Evolutionary conservation across 345 rosid genomes (phyloP).

Genomic region (Lenwebbia sp.): DNA sequence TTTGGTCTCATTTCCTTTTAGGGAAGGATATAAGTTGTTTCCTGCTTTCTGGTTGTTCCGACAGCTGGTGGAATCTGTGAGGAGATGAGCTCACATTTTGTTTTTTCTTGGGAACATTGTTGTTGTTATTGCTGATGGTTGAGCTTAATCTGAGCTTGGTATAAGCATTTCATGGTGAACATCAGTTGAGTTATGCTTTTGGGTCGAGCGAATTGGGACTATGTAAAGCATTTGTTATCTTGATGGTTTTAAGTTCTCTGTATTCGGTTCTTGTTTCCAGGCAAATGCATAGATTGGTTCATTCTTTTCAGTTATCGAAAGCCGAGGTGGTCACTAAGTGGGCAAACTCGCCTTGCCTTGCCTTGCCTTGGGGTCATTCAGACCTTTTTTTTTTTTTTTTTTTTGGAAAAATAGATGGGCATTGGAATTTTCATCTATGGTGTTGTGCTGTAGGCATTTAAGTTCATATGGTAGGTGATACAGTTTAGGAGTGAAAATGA

Average conservation of each 20-base stretch:
- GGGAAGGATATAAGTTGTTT: background rate
- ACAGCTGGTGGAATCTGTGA: constrained; percentile 1
- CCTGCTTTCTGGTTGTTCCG: background rate
- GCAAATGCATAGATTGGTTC: background rate
- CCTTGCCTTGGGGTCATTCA: background rate
- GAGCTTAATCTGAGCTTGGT: background rate
- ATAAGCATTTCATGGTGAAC: background rate
- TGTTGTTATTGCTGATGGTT: background rate
- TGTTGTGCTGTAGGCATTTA: background rate
- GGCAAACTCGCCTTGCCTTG: background rate
- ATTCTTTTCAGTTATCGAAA: background rate
- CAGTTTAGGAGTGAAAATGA: background rate
- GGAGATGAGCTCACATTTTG: background rate
- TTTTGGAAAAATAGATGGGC: background rate
- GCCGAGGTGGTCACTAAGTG: background rate
- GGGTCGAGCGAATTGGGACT: background rate
- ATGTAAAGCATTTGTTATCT: background rate
- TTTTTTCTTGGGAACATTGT: background rate
- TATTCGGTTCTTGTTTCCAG: background rate
- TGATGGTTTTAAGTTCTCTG: background rate
- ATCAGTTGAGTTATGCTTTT: background rate
- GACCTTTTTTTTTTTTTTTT: background rate
- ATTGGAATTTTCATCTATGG: background rate
- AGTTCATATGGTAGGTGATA: background rate
- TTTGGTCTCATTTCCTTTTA: background rate